A percentile compares a stretch with the other conserved stretches of the same genome.
These are phyloP conservation scores for Paramecium octaurelia DNA, from an alignment of 73 alveolate genomes.

Conservation along the genomic window DNA sequence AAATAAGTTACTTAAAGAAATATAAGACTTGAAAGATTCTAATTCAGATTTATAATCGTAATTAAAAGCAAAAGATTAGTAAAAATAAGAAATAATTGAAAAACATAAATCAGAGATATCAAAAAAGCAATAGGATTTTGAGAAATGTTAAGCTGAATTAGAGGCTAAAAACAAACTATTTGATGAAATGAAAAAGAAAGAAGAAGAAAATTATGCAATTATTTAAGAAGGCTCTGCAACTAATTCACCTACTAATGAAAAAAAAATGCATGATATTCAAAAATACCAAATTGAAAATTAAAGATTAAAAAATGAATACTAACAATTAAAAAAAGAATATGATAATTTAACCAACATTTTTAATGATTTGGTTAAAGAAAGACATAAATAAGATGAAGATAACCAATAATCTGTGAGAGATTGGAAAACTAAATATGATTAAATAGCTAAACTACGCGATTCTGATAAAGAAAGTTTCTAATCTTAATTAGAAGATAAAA, in stretches of 20 bases:
- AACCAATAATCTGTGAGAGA: neutral
- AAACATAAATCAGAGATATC: neutral
- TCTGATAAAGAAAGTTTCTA: conserved; percentile 3
- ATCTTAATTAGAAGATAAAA: neutral
- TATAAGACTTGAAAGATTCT: neutral
- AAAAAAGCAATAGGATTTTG: neutral
- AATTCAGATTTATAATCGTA: neutral
- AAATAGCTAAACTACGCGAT: neutral
- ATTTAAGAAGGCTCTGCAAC: neutral
- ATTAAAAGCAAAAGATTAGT: neutral
- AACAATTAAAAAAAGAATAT: neutral
- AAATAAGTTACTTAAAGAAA: neutral
- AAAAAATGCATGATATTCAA: neutral
- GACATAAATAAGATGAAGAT: conserved; percentile 5
- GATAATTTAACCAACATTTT: neutral
- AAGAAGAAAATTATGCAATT: neutral
- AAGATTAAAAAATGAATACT: neutral
- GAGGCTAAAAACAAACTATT: neutral
- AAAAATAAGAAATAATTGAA: neutral
- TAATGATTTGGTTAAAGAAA: neutral
- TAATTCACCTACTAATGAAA: neutral
- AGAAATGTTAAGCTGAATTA: neutral
- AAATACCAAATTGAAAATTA: neutral
- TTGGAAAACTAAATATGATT: conserved; percentile 9
- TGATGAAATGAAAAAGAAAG: neutral